phyloP scores from a whole-genome alignment of 768 basidiomycete genomes.

The Boletus vermiculosoides region DNA sequence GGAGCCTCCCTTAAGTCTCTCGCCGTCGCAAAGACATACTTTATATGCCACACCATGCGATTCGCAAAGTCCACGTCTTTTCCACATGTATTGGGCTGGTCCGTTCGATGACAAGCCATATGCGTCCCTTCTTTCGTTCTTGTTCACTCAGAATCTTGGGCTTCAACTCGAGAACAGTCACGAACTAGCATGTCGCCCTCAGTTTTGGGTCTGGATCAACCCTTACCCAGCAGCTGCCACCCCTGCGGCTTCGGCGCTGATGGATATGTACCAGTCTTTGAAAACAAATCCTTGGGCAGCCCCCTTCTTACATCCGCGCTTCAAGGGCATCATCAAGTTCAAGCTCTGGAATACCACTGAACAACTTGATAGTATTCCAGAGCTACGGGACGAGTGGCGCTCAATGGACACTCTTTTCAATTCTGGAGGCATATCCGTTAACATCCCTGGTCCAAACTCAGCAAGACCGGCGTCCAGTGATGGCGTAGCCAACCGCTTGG shows the following conservation, averaged over 20 bases:
- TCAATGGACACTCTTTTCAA: slow-evolving; percentile 79
- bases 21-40: slow-evolving; percentile 44
- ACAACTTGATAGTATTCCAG: slow-evolving; percentile 82
- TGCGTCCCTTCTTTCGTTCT: slow-evolving; percentile 86
- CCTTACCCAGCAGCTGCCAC: slow-evolving; percentile 86
- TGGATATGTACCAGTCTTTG: slow-evolving; percentile 80
- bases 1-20: slow-evolving; percentile 55
- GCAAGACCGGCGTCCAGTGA: slow-evolving; percentile 10
- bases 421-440: slow-evolving; percentile 76
- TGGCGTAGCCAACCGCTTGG: slow-evolving; percentile 44
- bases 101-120: slow-evolving; percentile 97
- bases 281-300: slow-evolving; percentile 86
- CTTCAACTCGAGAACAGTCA: slow-evolving; percentile 52
- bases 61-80: slow-evolving; percentile 72
- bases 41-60: slow-evolving; percentile 59
- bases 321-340: slow-evolving; percentile 87
- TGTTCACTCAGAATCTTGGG: slow-evolving; percentile 89
- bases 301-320: slow-evolving; percentile 86
- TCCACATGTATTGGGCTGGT: slow-evolving; percentile 98
- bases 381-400: slow-evolving; percentile 89
- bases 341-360: slow-evolving; percentile 97
- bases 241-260: slow-evolving; percentile 72
- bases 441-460: slow-evolving; percentile 38
- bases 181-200: slow-evolving; percentile 65
- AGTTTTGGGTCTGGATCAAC: slow-evolving; percentile 97